These are phyloP conservation scores for Microsporum ferrugineum DNA, from an alignment of 2,329 filamentous ascomycete species.

Conservation along the genomic window DNA sequence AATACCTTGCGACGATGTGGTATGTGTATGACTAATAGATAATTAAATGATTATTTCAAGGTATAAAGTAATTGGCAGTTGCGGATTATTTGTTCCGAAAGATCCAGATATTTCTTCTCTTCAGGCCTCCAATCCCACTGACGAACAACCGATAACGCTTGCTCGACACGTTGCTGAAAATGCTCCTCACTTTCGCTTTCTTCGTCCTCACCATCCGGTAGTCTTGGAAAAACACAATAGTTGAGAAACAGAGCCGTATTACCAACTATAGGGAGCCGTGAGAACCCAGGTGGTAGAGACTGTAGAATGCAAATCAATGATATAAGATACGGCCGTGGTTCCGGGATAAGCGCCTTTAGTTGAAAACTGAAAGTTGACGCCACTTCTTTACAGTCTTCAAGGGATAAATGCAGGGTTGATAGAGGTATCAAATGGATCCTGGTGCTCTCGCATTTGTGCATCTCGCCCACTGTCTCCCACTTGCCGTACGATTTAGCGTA, in stretches of 20 bases:
- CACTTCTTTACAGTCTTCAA: slow-evolving; percentile 6
- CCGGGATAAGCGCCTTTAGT: background rate
- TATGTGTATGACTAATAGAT: background rate
- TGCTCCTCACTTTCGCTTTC: slow-evolving; percentile 6
- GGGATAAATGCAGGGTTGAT: background rate
- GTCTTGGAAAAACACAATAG: background rate
- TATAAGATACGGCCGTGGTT: slow-evolving; percentile 3
- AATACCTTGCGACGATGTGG: background rate
- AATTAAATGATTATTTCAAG: background rate
- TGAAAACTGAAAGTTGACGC: background rate
- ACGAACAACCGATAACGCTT: slow-evolving; percentile 3
- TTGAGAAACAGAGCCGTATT: background rate
- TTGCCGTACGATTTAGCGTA: background rate
- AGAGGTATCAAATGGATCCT: slow-evolving; percentile 6
- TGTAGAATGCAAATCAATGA: background rate
- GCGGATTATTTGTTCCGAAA: slow-evolving; percentile 3
- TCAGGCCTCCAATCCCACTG: slow-evolving; percentile 6
- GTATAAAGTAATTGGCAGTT: background rate
- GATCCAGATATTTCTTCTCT: slow-evolving; percentile 4
- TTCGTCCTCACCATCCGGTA: slow-evolving; percentile 5
- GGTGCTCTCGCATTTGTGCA: background rate
- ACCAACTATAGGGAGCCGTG: background rate
- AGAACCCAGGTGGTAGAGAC: background rate
- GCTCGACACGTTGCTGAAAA: slow-evolving; percentile 6
- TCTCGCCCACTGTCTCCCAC: slow-evolving; percentile 4